Evolutionary conservation across 1,284 basidiomycete species (phyloP).

Genomic region (Cryptococcus sp.): DNA sequence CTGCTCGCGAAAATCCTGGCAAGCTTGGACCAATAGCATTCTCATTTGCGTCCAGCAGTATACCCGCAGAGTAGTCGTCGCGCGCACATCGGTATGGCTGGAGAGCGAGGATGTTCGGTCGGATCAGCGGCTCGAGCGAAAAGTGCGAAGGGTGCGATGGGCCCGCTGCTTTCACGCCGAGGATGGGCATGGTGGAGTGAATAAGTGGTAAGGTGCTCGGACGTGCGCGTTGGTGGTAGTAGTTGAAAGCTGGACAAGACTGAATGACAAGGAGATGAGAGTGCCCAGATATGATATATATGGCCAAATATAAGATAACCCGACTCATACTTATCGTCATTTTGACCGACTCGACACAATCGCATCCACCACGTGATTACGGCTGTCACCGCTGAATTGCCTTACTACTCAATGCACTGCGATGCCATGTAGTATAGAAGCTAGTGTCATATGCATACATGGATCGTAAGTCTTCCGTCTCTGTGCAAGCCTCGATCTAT

Average conservation of each 20-base stretch:
- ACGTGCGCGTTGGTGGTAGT: no score
- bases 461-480: background rate
- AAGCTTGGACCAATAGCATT: constrained; percentile 90
- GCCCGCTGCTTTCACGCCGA: constrained; percentile 50
- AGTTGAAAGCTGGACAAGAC: background rate
- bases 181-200: constrained; percentile 47
- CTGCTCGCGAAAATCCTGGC: constrained; percentile 35
- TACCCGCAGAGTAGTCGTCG: constrained; percentile 90
- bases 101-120: constrained; percentile 89
- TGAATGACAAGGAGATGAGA: no score
- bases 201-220: no score
- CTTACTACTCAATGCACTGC: no score
- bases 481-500: background rate
- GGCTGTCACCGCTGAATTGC: no score
- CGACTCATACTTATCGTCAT: no score
- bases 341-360: no score
- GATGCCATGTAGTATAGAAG: background rate
- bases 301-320: no score
- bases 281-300: no score
- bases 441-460: constrained; percentile 10
- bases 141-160: constrained; percentile 72
- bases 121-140: constrained; percentile 76
- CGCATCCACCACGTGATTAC: no score
- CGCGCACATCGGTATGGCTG: constrained; percentile 94
- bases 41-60: constrained; percentile 98